Conservation (phyloP, 164 flowering plant genomes). For the Warburgia ugandensis region DNA sequence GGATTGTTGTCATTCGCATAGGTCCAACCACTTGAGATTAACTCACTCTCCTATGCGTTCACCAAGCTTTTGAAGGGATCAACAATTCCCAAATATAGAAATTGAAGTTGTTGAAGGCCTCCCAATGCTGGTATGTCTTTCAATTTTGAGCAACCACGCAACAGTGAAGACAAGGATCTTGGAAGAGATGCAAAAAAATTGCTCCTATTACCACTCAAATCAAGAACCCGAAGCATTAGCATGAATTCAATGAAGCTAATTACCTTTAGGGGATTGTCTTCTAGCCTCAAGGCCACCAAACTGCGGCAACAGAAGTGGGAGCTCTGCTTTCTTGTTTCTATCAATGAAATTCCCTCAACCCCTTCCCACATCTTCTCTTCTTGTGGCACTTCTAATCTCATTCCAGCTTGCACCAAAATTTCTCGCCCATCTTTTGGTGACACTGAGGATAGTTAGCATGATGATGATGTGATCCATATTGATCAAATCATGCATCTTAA, state of each 20-base stretch:
- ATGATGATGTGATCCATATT: slow-evolving; percentile 1
- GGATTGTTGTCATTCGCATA: no score
- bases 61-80: no score
- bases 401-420: not conserved
- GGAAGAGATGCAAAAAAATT: not conserved
- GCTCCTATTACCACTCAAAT: not conserved
- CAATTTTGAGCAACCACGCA: no score
- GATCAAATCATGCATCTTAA: slow-evolving; percentile 7
- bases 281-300: not conserved
- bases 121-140: no score
- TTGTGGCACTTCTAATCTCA: not conserved
- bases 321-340: not conserved
- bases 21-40: no score
- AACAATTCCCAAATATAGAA: no score
- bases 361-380: not conserved
- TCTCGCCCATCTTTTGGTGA: not conserved
- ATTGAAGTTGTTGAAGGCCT: no score
- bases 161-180: no score
- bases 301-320: not conserved
- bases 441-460: no score
- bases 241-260: not conserved
- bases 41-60: no score
- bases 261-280: not conserved
- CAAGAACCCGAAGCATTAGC: not conserved
- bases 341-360: not conserved